Conservation (phyloP, 768 basidiomycete species). For the Pleurotus ostreatus region DNA sequence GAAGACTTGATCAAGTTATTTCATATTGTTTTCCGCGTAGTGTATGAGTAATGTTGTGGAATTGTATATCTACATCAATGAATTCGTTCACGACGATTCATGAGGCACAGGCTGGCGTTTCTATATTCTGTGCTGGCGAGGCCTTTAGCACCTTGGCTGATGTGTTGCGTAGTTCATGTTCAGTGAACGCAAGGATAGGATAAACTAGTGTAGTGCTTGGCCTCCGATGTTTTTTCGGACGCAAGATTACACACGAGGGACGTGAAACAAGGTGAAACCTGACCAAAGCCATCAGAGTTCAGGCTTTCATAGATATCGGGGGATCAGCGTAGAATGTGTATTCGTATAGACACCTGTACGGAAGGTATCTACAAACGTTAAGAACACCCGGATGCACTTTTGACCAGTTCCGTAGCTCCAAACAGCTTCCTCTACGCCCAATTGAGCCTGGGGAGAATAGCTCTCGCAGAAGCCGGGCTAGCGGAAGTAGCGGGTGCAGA, state of each 20-base stretch:
- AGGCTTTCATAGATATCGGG: neutral
- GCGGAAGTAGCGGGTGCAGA: neutral
- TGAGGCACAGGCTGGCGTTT: no score
- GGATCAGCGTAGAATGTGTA: neutral
- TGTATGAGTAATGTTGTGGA: neutral
- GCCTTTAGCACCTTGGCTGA: no score
- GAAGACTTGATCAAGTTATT: constrained; percentile 16
- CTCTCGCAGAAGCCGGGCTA: neutral
- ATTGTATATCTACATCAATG: neutral
- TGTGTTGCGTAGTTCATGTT: no score
- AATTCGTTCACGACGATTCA: neutral
- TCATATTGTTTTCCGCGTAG: neutral
- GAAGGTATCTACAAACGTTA: neutral
- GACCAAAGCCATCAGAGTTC: neutral
- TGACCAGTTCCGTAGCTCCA: no score
- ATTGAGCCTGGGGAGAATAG: neutral
- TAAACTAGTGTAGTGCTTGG: no score
- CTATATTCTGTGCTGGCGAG: no score
- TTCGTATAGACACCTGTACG: neutral
- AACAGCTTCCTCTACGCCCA: neutral
- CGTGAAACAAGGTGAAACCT: no score
- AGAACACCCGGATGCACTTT: neutral
- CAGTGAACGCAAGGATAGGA: no score
- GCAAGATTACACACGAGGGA: no score
- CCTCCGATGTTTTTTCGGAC: no score